Conservation (phyloP, 2,329 filamentous ascomycete species). For the Emergomyces orientalis region DNA sequence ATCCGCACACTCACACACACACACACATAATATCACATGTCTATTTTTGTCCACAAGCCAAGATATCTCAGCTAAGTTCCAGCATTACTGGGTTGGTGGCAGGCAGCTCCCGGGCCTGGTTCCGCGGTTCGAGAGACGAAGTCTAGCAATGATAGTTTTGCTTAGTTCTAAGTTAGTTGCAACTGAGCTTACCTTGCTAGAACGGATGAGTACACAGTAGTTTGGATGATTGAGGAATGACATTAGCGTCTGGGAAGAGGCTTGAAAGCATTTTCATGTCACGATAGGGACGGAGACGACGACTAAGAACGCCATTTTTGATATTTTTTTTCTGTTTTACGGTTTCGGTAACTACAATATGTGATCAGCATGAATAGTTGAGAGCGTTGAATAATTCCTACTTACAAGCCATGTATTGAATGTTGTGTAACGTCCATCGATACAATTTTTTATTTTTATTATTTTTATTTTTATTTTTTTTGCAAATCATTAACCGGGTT, state of each 20-base stretch:
- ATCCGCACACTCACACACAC: no score
- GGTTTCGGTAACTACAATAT: neutral
- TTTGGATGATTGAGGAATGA: neutral
- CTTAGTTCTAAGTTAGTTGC: no score
- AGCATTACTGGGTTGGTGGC: neutral
- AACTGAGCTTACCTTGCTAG: neutral
- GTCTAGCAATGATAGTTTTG: neutral
- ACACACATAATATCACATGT: neutral
- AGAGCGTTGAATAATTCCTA: neutral
- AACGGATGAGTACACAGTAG: no score
- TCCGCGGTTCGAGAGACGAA: neutral
- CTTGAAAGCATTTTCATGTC: no score
- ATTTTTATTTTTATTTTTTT: neutral
- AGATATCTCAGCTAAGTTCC: neutral
- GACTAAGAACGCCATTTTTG: no score
- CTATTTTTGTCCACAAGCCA: neutral
- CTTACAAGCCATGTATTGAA: no score
- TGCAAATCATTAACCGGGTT: no score
- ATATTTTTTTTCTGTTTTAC: neutral
- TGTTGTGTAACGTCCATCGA: no score
- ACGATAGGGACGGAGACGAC: no score
- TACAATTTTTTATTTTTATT: neutral
- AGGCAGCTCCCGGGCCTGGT: constrained; percentile 1
- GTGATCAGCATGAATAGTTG: neutral
- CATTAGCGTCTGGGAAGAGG: no score